These are phyloP conservation scores for Forsythia viridissima DNA, from an alignment of 257 asterid genomes.

Conservation along the genomic window DNA sequence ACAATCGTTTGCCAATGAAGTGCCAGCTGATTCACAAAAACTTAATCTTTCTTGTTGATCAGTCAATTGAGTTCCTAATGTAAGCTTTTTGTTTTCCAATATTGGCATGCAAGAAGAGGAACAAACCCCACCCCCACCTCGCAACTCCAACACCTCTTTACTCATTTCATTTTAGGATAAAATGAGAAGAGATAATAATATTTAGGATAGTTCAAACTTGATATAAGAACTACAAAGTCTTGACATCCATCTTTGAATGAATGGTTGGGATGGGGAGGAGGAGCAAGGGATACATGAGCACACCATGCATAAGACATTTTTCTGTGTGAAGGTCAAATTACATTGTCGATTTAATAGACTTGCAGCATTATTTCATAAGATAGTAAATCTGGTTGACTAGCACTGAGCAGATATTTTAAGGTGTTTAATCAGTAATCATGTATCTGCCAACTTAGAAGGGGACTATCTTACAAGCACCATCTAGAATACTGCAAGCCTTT, in stretches of 20 bases:
- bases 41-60: background rate
- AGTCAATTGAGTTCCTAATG: background rate
- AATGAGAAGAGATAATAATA: too few relatives aligned
- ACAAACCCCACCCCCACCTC: background rate
- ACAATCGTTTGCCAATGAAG: background rate
- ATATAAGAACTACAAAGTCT: too few relatives aligned
- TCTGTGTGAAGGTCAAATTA: background rate
- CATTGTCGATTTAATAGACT: background rate
- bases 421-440: background rate
- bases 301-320: background rate
- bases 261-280: too few relatives aligned
- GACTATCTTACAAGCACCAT: background rate
- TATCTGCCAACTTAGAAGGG: background rate
- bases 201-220: too few relatives aligned
- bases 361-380: background rate
- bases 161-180: too few relatives aligned
- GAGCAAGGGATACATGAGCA: too few relatives aligned
- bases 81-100: background rate
- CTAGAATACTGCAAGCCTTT: background rate
- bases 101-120: background rate
- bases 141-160: too few relatives aligned
- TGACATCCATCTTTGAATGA: too few relatives aligned
- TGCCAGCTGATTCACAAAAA: background rate
- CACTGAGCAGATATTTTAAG: background rate
- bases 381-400: background rate